Conservation (phyloP, 1,284 basidiomycete species). For the Sparassis latifolia region DNA sequence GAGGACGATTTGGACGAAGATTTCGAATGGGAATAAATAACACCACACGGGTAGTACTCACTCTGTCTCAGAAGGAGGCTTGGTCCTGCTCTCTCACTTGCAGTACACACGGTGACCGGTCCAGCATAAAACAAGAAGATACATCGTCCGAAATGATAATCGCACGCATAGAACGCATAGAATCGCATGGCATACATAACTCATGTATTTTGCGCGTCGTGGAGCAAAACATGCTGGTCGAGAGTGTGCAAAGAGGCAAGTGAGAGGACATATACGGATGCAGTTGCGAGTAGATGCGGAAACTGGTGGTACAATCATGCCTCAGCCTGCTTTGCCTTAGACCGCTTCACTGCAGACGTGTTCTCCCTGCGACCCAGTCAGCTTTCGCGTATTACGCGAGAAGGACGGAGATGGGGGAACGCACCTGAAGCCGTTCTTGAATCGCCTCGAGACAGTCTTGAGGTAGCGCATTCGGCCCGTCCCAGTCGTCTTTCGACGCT, state of each 20-base stretch:
- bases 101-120: no score
- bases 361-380: slow-evolving; percentile 61
- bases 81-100: no score
- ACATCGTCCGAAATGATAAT: no score
- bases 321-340: slow-evolving; percentile 32
- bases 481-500: slow-evolving; percentile 98
- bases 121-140: no score
- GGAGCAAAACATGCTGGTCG: slow-evolving; percentile 20
- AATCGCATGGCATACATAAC: slow-evolving; percentile 29
- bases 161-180: not conserved
- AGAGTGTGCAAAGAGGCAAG: slow-evolving; percentile 7
- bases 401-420: slow-evolving; percentile 15
- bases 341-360: slow-evolving; percentile 63
- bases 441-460: slow-evolving; percentile 85
- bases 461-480: slow-evolving; percentile 96
- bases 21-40: slow-evolving; percentile 15
- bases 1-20: slow-evolving; percentile 16
- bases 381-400: not conserved
- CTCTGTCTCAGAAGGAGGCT: no score
- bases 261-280: slow-evolving; percentile 22
- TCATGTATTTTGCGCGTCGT: slow-evolving; percentile 30
- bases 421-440: slow-evolving; percentile 97
- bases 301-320: slow-evolving; percentile 16
- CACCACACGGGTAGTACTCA: no score
- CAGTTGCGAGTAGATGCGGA: slow-evolving; percentile 18